Conservation (phyloP, 495 filamentous ascomycete genomes). For the Aspergillus wentii region DNA sequence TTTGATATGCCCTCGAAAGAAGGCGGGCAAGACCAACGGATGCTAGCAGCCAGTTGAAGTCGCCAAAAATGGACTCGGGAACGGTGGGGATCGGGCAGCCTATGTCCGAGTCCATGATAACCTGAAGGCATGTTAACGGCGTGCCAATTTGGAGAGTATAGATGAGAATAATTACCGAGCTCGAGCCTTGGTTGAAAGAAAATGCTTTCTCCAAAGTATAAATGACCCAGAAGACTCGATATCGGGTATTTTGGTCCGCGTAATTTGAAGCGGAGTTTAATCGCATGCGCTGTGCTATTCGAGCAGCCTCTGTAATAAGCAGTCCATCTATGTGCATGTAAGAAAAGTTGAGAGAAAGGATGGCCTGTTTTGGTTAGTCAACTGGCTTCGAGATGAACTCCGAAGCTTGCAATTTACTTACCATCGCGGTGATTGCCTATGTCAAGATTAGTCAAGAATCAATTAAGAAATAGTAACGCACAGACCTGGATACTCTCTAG, state of each 20-base stretch:
- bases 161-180: slow-evolving; percentile 11
- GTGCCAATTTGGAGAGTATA: too few species aligned
- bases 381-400: too few species aligned
- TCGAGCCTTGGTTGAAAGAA: slow-evolving; percentile 18
- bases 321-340: slow-evolving; percentile 21
- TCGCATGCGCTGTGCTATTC: slow-evolving; percentile 17
- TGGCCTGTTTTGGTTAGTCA: too few species aligned
- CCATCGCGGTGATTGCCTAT: slow-evolving; percentile 13
- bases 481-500: slow-evolving; percentile 17
- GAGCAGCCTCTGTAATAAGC: slow-evolving; percentile 18
- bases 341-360: slow-evolving; percentile 16
- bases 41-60: slow-evolving; percentile 24
- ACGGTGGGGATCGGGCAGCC: slow-evolving; percentile 19
- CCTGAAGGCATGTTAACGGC: too few species aligned
- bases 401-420: too few species aligned
- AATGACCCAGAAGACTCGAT: slow-evolving; percentile 27
- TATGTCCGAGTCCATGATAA: slow-evolving; percentile 21
- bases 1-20: slow-evolving; percentile 17
- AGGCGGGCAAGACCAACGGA: slow-evolving; percentile 19
- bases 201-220: slow-evolving; percentile 27
- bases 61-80: slow-evolving; percentile 16
- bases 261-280: slow-evolving; percentile 2
- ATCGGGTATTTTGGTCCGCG: slow-evolving; percentile 6
- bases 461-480: neutral
- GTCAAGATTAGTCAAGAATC: neutral